Conservation (phyloP, 2,329 filamentous ascomycete species). For the Venturia aucupariae region DNA sequence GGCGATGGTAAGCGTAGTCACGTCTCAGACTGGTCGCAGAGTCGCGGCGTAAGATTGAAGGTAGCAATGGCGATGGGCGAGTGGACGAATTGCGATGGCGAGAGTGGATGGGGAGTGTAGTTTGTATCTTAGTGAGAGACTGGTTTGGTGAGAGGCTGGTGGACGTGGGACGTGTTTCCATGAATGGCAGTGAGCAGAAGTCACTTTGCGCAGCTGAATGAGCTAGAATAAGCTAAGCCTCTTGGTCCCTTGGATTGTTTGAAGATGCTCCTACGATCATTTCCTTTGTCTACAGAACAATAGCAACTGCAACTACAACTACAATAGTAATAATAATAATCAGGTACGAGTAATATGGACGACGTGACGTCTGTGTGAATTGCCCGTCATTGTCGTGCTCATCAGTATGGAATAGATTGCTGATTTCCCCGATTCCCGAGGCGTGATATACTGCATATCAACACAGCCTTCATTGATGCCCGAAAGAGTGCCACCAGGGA, state of each 20-base stretch:
- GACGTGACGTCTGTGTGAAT: background rate
- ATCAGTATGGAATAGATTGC: background rate
- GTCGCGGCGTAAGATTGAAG: background rate
- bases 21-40: constrained; percentile 1
- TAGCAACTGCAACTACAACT: background rate
- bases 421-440: background rate
- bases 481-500: background rate
- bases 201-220: too few relatives aligned
- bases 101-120: background rate
- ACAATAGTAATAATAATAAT: background rate
- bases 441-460: background rate
- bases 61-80: background rate
- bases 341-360: background rate
- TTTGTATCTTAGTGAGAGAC: background rate
- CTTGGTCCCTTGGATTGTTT: background rate
- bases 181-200: too few relatives aligned
- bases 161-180: too few relatives aligned
- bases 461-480: background rate
- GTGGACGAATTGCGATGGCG: background rate
- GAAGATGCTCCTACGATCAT: background rate
- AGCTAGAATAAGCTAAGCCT: background rate
- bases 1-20: background rate
- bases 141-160: background rate
- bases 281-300: background rate
- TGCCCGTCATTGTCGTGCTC: background rate